Conservation (phyloP, 2,329 filamentous ascomycete genomes). For the Fusarium cicatricum region DNA sequence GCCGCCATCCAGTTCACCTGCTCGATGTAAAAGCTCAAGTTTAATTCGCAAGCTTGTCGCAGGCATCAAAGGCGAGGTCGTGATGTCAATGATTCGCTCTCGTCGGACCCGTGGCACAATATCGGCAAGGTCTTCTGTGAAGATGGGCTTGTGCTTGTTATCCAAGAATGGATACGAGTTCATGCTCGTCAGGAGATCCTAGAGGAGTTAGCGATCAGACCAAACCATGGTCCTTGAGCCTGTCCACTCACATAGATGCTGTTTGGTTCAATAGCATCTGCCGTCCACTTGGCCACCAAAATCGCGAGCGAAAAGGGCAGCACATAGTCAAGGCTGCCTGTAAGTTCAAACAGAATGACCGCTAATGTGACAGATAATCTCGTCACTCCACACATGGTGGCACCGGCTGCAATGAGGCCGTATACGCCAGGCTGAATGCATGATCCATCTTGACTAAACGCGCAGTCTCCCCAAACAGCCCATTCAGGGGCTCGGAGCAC, state of each 20-base stretch:
- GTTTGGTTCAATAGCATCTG: conserved; percentile 90
- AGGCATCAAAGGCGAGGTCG: conserved; percentile 79
- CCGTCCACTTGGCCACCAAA: conserved; percentile 97
- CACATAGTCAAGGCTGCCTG: conserved; percentile 93
- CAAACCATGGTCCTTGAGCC: too few relatives aligned
- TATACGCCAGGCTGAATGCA: conserved; percentile 98
- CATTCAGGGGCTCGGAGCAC: conserved; percentile 78
- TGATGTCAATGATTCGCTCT: conserved; percentile 88
- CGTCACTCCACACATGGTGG: conserved; percentile 98
- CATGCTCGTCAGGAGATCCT: conserved; percentile 94
- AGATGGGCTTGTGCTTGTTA: conserved; percentile 91
- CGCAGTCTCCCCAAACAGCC: conserved; percentile 78
- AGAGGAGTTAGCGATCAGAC: conserved; percentile 19
- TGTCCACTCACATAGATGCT: conserved; percentile 80
- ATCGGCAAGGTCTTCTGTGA: conserved; percentile 87
- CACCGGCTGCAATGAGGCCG: conserved; percentile 90
- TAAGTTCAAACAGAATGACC: conserved; percentile 95
- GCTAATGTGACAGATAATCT: conserved; percentile 91
- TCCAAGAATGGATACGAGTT: conserved; percentile 98
- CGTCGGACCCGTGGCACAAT: conserved; percentile 80
- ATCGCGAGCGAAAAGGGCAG: conserved; percentile 93
- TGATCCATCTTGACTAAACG: conserved; percentile 73
- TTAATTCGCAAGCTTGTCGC: conserved; percentile 81
- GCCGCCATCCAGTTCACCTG: conserved; percentile 91
- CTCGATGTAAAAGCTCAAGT: conserved; percentile 80